Evolutionary conservation across 371 early-diverging fungal genomes (phyloP).

Genomic region (Blakeslea trispora): DNA sequence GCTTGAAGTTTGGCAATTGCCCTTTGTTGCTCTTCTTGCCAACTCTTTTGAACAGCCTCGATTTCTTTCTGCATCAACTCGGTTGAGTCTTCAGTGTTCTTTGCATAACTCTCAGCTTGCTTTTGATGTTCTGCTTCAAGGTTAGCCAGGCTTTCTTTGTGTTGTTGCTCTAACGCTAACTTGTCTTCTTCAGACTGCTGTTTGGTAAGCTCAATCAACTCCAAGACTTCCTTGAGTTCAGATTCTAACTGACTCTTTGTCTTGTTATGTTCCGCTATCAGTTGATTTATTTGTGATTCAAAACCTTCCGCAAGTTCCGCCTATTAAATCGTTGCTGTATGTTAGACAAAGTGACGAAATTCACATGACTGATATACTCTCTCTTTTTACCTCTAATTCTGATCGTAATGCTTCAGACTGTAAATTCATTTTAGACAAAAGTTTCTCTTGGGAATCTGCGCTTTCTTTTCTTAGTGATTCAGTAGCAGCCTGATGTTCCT

Average conservation of each 20-base stretch:
- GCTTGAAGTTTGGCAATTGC: constrained; percentile 6
- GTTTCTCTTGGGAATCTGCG: constrained; percentile 10
- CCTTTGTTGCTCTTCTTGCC: constrained; percentile 23
- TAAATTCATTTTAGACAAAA: constrained; percentile 7
- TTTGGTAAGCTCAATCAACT: constrained; percentile 6
- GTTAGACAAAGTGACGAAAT: constrained; percentile 5
- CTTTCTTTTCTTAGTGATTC: constrained; percentile 14
- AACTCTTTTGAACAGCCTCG: constrained; percentile 23
- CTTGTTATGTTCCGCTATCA: constrained; percentile 21
- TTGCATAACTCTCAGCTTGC: constrained; percentile 25
- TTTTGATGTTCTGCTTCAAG: constrained; percentile 15
- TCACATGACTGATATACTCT: too few species aligned
- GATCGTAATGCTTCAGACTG: constrained; percentile 21
- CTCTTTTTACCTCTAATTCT: constrained; percentile 23
- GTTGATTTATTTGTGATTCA: constrained; percentile 22
- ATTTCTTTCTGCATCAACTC: constrained; percentile 40
- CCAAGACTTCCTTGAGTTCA: constrained; percentile 11
- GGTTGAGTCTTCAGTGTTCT: constrained; percentile 33
- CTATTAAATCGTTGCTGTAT: constrained; percentile 10
- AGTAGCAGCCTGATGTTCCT: constrained; percentile 13
- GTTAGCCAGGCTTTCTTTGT: constrained; percentile 15
- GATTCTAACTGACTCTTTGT: constrained; percentile 13
- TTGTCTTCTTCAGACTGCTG: constrained; percentile 7
- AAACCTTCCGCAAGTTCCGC: constrained; percentile 22
- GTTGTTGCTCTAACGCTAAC: constrained; percentile 12